Evolutionary conservation across 257 asterid genomes (phyloP).

Genomic region (Paraleonurus japonicus): DNA sequence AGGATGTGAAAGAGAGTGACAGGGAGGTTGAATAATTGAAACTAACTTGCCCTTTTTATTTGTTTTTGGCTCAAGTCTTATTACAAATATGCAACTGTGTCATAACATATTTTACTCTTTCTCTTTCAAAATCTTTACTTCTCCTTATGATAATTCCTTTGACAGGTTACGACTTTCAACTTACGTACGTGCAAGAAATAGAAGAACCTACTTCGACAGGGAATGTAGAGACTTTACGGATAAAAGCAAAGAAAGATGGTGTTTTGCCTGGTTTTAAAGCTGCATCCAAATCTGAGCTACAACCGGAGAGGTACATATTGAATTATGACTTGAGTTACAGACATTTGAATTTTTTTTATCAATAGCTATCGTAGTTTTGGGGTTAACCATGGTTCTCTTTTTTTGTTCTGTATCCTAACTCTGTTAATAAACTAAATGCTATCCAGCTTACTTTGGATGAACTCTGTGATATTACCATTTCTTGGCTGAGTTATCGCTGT

Average conservation of each 20-base stretch:
- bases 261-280: conserved; percentile 73
- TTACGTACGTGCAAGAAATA: conserved; percentile 67
- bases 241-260: conserved; percentile 55
- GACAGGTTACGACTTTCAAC: conserved; percentile 81
- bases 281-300: conserved; percentile 64
- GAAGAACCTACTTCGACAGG: conserved; percentile 70
- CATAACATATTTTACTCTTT: conserved; percentile 6
- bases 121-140: neutral
- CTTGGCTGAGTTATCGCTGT: neutral
- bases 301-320: conserved; percentile 60
- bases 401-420: neutral
- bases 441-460: neutral
- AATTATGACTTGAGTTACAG: neutral
- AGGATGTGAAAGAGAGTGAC: neutral
- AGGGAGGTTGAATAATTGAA: neutral
- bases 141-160: conserved; percentile 12
- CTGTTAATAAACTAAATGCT: neutral
- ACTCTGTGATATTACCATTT: neutral
- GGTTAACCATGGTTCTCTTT: neutral
- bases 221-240: conserved; percentile 48
- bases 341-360: neutral
- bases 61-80: neutral
- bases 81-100: conserved; percentile 15
- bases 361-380: neutral
- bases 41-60: neutral